Evolutionary conservation across 805 yeast genomes (phyloP).

Genomic region (Clavispora asparagi): DNA sequence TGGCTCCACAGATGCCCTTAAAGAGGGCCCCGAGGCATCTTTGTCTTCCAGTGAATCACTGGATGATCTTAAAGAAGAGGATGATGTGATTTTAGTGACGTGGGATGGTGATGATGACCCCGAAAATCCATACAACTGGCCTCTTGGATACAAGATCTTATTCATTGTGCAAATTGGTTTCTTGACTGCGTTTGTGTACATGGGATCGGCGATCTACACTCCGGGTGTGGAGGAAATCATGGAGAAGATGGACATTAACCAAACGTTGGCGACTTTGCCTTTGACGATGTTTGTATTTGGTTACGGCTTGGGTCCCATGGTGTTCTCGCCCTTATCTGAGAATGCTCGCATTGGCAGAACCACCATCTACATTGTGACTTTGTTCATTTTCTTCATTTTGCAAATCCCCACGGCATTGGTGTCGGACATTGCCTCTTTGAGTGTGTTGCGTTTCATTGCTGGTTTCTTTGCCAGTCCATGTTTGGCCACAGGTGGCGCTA

Average conservation of each 20-base stretch:
- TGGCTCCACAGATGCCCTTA: neutral
- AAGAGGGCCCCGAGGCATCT: neutral
- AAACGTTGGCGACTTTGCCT: conserved; percentile 43
- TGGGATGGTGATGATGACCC: conserved; percentile 46
- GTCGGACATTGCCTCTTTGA: conserved; percentile 44
- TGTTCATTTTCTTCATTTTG: conserved; percentile 42
- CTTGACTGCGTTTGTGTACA: conserved; percentile 46
- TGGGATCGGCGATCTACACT: conserved; percentile 51
- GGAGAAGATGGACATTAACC: conserved; percentile 39
- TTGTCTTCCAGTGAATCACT: neutral
- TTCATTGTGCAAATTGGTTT: conserved; percentile 37
- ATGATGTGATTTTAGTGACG: conserved; percentile 12
- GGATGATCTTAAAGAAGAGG: neutral
- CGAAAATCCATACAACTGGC: conserved; percentile 58
- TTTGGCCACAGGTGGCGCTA: conserved; percentile 56
- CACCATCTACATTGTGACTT: conserved; percentile 40
- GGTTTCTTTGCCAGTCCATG: conserved; percentile 56
- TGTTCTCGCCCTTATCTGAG: conserved; percentile 56
- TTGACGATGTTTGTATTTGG: conserved; percentile 53
- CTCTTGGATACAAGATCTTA: conserved; percentile 31
- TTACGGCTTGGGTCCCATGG: conserved; percentile 55
- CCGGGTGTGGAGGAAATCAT: conserved; percentile 46
- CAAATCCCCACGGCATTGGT: conserved; percentile 54
- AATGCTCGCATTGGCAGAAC: conserved; percentile 49
- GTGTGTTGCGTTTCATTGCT: conserved; percentile 44